These are phyloP conservation scores for Daldinia loculata DNA, from an alignment of 495 filamentous ascomycete species.

Conservation along the genomic window DNA sequence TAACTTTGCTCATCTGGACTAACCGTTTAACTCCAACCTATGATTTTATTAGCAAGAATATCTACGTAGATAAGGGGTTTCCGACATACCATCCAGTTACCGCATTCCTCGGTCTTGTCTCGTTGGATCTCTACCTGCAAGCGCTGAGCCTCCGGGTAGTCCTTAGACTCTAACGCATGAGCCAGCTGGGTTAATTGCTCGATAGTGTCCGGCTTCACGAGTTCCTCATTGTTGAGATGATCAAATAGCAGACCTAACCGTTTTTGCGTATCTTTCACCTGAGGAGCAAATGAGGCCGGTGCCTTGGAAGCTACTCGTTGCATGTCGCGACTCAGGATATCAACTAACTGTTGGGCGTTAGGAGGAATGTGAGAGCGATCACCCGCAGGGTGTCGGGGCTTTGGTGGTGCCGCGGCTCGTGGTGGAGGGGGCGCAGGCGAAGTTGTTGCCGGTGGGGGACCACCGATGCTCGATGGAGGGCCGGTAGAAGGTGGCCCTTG, in stretches of 20 bases:
- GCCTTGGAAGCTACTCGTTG: slow-evolving; percentile 84
- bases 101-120: slow-evolving; percentile 84
- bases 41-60: slow-evolving; percentile 32
- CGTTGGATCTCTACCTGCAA: slow-evolving; percentile 85
- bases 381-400: slow-evolving; percentile 77
- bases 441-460: slow-evolving; percentile 54
- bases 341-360: slow-evolving; percentile 76
- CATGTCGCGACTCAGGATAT: slow-evolving; percentile 85
- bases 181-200: slow-evolving; percentile 68
- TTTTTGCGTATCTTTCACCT: slow-evolving; percentile 93
- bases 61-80: slow-evolving; percentile 11
- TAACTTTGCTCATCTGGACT: slow-evolving; percentile 89
- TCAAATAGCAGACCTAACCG: slow-evolving; percentile 91
- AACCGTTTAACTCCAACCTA: slow-evolving; percentile 92
- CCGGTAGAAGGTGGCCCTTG: slow-evolving; percentile 56
- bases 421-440: slow-evolving; percentile 62
- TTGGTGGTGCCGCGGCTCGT: slow-evolving; percentile 46
- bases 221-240: slow-evolving; percentile 93
- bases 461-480: slow-evolving; percentile 57
- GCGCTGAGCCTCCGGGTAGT: slow-evolving; percentile 77
- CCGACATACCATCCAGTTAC: slow-evolving; percentile 91
- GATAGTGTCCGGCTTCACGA: slow-evolving; percentile 84
- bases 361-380: slow-evolving; percentile 90
- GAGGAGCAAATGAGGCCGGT: slow-evolving; percentile 78
- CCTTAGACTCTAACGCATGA: slow-evolving; percentile 69